These are phyloP conservation scores for Argentina anserina DNA, from an alignment of 306 rosid genomes.

Conservation along the genomic window DNA sequence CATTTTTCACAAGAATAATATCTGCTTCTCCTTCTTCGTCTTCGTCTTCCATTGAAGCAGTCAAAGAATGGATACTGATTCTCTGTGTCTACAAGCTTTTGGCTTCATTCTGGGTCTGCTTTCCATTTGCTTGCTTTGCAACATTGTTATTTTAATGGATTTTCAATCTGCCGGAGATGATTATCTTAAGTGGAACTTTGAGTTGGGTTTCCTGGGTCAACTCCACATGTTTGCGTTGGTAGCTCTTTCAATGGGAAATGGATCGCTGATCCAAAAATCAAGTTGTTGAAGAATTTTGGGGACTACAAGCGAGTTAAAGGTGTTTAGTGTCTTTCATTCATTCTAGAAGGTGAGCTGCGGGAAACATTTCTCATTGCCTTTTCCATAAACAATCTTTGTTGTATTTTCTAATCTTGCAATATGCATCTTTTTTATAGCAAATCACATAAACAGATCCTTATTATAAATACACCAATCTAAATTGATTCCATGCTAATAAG, in stretches of 20 bases:
- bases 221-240: not conserved
- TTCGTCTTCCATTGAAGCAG: constrained; percentile 34
- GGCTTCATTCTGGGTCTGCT: not conserved
- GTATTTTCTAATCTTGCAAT: no score
- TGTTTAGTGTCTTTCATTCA: not conserved
- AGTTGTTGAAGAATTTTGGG: not conserved
- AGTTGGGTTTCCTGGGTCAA: constrained; percentile 9
- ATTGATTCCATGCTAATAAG: no score
- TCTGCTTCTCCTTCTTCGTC: constrained; percentile 20
- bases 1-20: constrained; percentile 9
- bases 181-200: no score
- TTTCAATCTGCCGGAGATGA: not conserved
- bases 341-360: not conserved
- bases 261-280: not conserved
- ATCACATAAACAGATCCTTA: no score
- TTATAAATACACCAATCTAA: no score
- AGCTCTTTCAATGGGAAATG: not conserved
- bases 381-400: no score
- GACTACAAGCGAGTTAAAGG: not conserved
- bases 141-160: not conserved
- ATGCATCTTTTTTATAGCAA: no score
- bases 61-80: constrained; percentile 21
- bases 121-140: not conserved
- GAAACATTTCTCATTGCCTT: no score
- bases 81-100: not conserved